Evolutionary conservation across 2,329 filamentous ascomycete genomes (phyloP), one percentile per base, ranked within the genome.

Genomic region (Pleoardoris graminearum): DNA sequence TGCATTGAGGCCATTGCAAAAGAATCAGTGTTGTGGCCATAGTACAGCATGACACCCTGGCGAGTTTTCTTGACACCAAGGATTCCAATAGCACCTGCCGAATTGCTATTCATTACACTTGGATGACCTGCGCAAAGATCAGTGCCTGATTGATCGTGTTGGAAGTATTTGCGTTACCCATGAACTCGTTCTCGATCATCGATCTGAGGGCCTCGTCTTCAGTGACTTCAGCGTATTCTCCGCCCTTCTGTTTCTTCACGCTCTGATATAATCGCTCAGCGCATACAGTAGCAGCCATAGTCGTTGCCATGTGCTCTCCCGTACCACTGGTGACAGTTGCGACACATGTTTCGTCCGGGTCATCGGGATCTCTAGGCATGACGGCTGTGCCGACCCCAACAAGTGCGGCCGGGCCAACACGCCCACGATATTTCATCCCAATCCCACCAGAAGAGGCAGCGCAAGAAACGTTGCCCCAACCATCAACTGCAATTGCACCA

Each of bases 401-500:
- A 14, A 99, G 81, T 17, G 94, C 94, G 29, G 94, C 95, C 27
- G 94, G 94, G 0, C 94, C 95, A 57, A 96, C 83, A 30, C 94
- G 88, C 5, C 94, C 95, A 54, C 86, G 85, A 72, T 96, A 92
- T 71, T 99, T 99, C 93, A 99, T 97, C 23, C 94, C 93, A 69
- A 99, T 99, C 1, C 94, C 94, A 5, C 94, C 94, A 14, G 95
- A 99, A 1, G 94, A 99, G 1, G 94, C 96, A 14, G 89, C 94
- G 3, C 93, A 94, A 4, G 95, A 93, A 68, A 99, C 96, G 53
- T 88, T 87, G 14, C 94, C 94, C 62, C 82, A 84, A 44, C 83
- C 82, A 67, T 99, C 94, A 58, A 99, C 87, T 10, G 91, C 94
- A 67, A 99, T 96, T 23, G 92, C 94, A 38, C 95, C 94, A 53